phyloP scores from a whole-genome alignment of 192 early-diverging fungal species.

The Piromyces finnis region DNA sequence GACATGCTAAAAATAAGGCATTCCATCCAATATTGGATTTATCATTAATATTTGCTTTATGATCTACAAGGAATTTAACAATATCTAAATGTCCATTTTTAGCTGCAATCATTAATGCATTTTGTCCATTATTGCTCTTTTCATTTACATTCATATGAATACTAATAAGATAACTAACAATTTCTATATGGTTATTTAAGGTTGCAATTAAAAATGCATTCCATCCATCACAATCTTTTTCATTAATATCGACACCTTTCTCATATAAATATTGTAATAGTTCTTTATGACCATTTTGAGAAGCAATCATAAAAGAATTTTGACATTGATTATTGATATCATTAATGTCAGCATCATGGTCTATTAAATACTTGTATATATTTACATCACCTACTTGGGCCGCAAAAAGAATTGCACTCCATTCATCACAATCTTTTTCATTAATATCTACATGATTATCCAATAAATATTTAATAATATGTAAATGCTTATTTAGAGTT shows the following conservation, averaged over 20 bases:
- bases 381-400: neutral
- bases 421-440: neutral
- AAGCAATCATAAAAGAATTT: neutral
- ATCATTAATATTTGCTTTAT: neutral
- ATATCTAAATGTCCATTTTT: neutral
- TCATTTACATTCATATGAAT: neutral
- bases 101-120: neutral
- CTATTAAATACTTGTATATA: neutral
- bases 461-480: neutral
- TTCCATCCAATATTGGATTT: neutral
- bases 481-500: neutral
- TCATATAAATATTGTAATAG: neutral
- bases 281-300: neutral
- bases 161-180: neutral
- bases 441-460: neutral
- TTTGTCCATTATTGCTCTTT: neutral
- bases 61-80: neutral
- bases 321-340: neutral
- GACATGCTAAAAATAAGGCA: neutral
- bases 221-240: neutral
- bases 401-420: neutral
- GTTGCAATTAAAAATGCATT: neutral
- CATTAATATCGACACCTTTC: neutral
- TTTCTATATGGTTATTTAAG: neutral
- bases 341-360: neutral